Percentiles rank a stretch among this genome's conserved stretches.
Conservation (phyloP, 2,329 filamentous ascomycete genomes). For the Periconia sp. region DNA sequence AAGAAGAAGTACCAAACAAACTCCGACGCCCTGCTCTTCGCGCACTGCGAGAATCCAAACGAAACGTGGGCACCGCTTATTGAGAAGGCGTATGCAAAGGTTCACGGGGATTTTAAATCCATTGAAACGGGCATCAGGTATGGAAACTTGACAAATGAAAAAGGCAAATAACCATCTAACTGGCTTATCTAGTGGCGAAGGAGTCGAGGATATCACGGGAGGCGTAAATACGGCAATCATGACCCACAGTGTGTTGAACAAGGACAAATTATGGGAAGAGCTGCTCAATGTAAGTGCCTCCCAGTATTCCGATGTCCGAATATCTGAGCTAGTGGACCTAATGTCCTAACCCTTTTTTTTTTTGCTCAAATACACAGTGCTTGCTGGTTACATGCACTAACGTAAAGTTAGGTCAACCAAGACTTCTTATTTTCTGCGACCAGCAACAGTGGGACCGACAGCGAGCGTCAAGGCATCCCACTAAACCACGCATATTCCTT, state of each 20-base stretch:
- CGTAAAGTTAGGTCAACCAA: conserved; percentile 61
- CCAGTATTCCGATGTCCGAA: neutral
- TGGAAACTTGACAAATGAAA: neutral
- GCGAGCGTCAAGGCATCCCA: conserved; percentile 49
- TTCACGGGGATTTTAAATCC: conserved; percentile 75
- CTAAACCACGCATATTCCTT: conserved; percentile 58
- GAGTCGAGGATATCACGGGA: conserved; percentile 62
- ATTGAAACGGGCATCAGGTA: conserved; percentile 67
- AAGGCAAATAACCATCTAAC: neutral
- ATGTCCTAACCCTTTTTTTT: neutral
- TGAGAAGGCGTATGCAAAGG: conserved; percentile 83
- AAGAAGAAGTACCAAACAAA: conserved; percentile 71
- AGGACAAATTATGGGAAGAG: conserved; percentile 82
- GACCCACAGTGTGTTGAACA: conserved; percentile 70
- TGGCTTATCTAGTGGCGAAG: conserved; percentile 44
- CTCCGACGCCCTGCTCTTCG: conserved; percentile 76
- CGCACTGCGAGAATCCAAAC: conserved; percentile 71
- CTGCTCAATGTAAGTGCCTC: conserved; percentile 56
- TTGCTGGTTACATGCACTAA: neutral
- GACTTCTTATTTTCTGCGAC: conserved; percentile 73
- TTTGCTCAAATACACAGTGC: neutral
- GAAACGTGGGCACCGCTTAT: conserved; percentile 81
- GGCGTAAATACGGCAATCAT: conserved; percentile 70
- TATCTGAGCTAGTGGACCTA: neutral
- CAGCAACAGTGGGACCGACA: conserved; percentile 58